Evolutionary conservation across 2,329 filamentous ascomycete species (phyloP).

Genomic region (Penicillium paneum): DNA sequence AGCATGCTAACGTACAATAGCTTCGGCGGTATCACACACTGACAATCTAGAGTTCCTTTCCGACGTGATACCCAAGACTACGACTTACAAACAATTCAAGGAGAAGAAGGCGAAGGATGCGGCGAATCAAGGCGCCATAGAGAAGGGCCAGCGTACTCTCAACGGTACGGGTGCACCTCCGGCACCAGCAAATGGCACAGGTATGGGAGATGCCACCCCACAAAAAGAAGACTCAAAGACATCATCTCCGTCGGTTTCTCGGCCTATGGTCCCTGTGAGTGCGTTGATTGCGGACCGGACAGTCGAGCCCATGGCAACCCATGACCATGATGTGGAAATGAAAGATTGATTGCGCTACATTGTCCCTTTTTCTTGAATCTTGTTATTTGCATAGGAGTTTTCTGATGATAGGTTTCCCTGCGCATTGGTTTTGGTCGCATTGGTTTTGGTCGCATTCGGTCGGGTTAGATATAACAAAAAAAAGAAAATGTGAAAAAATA

Average conservation of each 20-base stretch:
- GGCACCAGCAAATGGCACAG: slow-evolving; percentile 24
- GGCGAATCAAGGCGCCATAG: slow-evolving; percentile 28
- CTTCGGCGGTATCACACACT: slow-evolving; percentile 77
- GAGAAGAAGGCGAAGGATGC: slow-evolving; percentile 51
- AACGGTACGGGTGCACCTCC: slow-evolving; percentile 26
- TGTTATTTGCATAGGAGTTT: slow-evolving; percentile 24
- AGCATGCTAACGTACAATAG: slow-evolving; percentile 44
- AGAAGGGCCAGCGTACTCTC: slow-evolving; percentile 41
- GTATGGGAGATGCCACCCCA: slow-evolving; percentile 15
- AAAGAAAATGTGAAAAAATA: slow-evolving; percentile 4
- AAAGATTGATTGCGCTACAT: slow-evolving; percentile 21
- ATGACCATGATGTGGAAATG: slow-evolving; percentile 60
- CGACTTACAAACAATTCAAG: slow-evolving; percentile 75
- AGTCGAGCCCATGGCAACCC: slow-evolving; percentile 42
- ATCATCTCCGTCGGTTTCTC: slow-evolving; percentile 28
- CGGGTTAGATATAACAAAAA: slow-evolving; percentile 1
- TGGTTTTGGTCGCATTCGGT: slow-evolving; percentile 18
- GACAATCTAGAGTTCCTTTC: slow-evolving; percentile 94
- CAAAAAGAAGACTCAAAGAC: slow-evolving; percentile 17
- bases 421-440: slow-evolving; percentile 3
- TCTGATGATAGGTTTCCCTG: slow-evolving; percentile 7
- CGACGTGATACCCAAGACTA: slow-evolving; percentile 85
- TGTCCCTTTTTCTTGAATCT: slow-evolving; percentile 7
- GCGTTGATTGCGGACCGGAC: slow-evolving; percentile 56
- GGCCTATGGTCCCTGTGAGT: slow-evolving; percentile 47